Evolutionary conservation across 805 yeast species (phyloP), one percentile per base, ranked within the genome.

Genomic region (Wickerhamiella shivajii): DNA sequence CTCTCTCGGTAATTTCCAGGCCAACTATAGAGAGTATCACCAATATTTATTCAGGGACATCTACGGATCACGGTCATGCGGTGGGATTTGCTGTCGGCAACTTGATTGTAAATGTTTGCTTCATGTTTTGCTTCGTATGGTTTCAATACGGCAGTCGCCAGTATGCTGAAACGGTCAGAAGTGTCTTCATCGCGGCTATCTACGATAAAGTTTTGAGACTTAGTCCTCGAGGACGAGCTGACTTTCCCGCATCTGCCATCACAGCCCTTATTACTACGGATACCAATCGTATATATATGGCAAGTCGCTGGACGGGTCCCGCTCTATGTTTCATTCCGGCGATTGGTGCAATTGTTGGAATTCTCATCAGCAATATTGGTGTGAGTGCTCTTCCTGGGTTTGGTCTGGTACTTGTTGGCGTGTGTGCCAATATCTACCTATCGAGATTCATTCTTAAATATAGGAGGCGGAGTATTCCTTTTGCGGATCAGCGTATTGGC

Each of bases 221-320:
- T 11, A 67, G 72, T 38, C 64, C 71, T 6, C 61, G 60, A 31
- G 67, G 85, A 3, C 67, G 66, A 34, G 66, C 67, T 41, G 60
- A 66, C 39, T 79, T 57, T 47, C 74, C 93, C 1, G 64, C 71
- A 18, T 77, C 87, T 28, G 70, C 67, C 39, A 66, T 84, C 36
- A 79, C 93, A 17, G 72, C 84, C 7, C 56, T 81, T 51, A 67
- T 83, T 51, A 79, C 90, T 41, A 73, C 93, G 2, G 95, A 84
- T 51, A 59, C 83, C 24, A 67, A 85, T n/a, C 70, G 93, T 47
- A 64, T 84, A 20, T 93, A 81, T 52, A 55, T 80, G 33, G 51
- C 52, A 1, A 30, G 40, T 1, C 41, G 50, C 21, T 46, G 51
- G 51, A 44, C 49, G 2, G 37, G 42, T 11, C 26, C 42, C 30